Evolutionary conservation across 169 alveolate species (phyloP), one percentile per base, ranked within the genome.

Genomic region (Perkinsus olseni): DNA sequence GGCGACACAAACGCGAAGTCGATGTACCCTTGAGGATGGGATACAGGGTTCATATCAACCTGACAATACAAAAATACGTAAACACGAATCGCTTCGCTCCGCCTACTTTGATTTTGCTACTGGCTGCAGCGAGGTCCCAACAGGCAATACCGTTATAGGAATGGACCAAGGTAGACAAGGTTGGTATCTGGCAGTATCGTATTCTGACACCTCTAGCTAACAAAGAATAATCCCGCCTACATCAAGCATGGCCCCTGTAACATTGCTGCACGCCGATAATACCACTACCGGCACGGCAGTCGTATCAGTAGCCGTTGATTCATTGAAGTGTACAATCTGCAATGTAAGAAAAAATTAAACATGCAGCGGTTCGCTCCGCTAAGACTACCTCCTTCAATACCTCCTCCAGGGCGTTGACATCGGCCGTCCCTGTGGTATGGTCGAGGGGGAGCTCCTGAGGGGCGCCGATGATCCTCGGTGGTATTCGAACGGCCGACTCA

Each of bases 1-100:
- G 99, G 98, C 38, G 98, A 97, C 91, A 98, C 94, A 95, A 98
- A 97, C 24, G 98, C 96, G 37, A 97, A 99, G 94, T 98, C 99
- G 39, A 96, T 93, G 93, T 93, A 40, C 3, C 96, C 95, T 39
- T 94, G 92, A 91, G 93, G 91, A 31, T 94, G 93, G 38, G 94
- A 93, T 45, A 96, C 94, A 74, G 96, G 96, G 92, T 96, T 94
- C 94, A 97, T 95, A 92, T 40, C 50, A 11, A 40, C 50, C 50
- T 40, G 50, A 6, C 3, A 40, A 3, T 6, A 11, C 50, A 40
- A 6, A 40, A 40, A 6, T 11, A 40, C 11, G 50, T 3, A 40
- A 40, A 11, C 50, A 6, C 50, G 50, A 62, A 62, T 10, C 62
- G 62, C 62, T 45, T 17, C 62, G 62, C 62, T 45, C 62, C 62